Conservation (phyloP, 2,329 filamentous ascomycete species). For the Sclerotinia nivalis region DNA sequence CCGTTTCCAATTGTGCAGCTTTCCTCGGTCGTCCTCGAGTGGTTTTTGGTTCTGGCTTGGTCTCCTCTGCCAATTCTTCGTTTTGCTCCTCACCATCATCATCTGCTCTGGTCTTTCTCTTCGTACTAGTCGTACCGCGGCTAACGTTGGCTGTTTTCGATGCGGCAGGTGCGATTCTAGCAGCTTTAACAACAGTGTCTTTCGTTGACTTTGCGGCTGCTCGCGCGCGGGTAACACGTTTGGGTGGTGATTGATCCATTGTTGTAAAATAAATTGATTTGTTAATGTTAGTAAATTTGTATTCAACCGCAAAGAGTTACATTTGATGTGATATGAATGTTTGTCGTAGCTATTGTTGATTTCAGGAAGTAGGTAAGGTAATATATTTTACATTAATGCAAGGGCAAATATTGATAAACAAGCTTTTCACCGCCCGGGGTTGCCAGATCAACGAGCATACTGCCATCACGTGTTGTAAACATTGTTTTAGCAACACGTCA, state of each 20-base stretch:
- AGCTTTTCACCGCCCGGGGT: not conserved
- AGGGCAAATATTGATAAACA: slow-evolving; percentile 17
- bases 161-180: slow-evolving; percentile 52
- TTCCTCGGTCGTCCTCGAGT: slow-evolving; percentile 53
- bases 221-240: slow-evolving; percentile 57
- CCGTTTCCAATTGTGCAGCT: slow-evolving; percentile 35
- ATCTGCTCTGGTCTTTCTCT: slow-evolving; percentile 58
- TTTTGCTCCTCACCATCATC: slow-evolving; percentile 41
- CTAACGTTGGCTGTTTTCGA: slow-evolving; percentile 45
- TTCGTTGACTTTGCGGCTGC: slow-evolving; percentile 46
- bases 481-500: not conserved
- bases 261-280: not conserved
- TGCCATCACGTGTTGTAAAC: not conserved
- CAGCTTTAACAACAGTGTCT: slow-evolving; percentile 46
- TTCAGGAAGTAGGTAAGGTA: not conserved
- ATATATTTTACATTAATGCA: not conserved
- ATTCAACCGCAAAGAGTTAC: not conserved
- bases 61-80: slow-evolving; percentile 18
- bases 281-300: not conserved
- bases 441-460: not conserved
- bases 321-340: slow-evolving; percentile 9
- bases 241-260: slow-evolving; percentile 58
- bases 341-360: not conserved
- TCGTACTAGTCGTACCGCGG: slow-evolving; percentile 42
- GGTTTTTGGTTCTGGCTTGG: slow-evolving; percentile 42